Base-by-base conservation (phyloP, 1,139 yeast species). In the Hyphopichia fennica region DNA sequence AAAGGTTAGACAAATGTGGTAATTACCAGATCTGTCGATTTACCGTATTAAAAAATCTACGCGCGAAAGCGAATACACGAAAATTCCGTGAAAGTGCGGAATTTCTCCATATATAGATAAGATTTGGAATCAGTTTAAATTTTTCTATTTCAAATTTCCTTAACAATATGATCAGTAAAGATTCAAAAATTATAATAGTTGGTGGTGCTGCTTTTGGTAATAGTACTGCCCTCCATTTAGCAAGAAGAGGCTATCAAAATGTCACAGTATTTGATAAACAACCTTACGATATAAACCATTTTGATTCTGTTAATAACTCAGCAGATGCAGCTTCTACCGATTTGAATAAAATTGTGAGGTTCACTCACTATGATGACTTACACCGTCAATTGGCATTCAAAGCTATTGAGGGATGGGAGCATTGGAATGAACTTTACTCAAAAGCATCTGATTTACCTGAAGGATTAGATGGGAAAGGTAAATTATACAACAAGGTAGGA, bases 121-220 rank as follows among this genome's bases (percentile, higher is more conserved):
- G n/a, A n/a, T n/a, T n/a, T n/a, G n/a, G n/a, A n/a, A n/a, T n/a
- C n/a, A n/a, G n/a, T n/a, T n/a, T n/a, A n/a, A n/a, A n/a, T n/a
- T n/a, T n/a, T n/a, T n/a, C n/a, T n/a, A n/a, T n/a, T n/a, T n/a
- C n/a, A n/a, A 8, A 13, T 23, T 8, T 13, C 28, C n/a, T n/a
- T n/a, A n/a, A n/a, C n/a, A n/a, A n/a, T n/a, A n/a, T n/a, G n/a
- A n/a, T n/a, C n/a, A n/a, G n/a, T 15, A 34, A 34, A 25, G 20
- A 23, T 16, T 34, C 37, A 6, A 48, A 53, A 41, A 59, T 71
- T 22, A 56, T 67, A 31, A 61, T 74, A 18, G 57, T 74, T 25
- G 79, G 79, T 4, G 67, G 75, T 1, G 79, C 78, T 19, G 74
- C 69, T 8, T 73, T 72, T 59, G 79, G 80, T 1, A 57, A 73